phyloP scores from a whole-genome alignment of 2,329 filamentous ascomycete species.

The Aspergillus brunneoviolaceus region DNA sequence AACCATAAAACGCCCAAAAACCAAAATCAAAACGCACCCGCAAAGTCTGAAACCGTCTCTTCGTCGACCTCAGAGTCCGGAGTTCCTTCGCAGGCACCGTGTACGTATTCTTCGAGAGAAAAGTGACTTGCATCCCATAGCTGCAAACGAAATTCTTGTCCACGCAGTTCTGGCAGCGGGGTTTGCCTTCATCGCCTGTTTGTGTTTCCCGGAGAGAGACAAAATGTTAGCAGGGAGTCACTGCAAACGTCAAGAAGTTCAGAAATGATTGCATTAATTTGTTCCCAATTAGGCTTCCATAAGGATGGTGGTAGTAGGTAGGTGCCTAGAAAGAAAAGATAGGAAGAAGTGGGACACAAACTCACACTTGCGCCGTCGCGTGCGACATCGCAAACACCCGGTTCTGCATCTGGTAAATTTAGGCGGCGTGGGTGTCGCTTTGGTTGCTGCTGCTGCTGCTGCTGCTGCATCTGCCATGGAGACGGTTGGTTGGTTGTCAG shows the following conservation, averaged over 20 bases:
- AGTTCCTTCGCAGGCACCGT: conserved; percentile 33
- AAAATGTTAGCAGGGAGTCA: neutral
- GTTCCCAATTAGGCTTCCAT: neutral
- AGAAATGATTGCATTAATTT: no score
- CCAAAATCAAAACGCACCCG: conserved; percentile 12
- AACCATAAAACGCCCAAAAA: no score
- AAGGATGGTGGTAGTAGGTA: no score
- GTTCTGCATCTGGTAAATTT: conserved; percentile 35
- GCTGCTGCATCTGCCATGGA: neutral
- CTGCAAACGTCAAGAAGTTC: no score
- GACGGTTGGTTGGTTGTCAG: neutral
- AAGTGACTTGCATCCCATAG: conserved; percentile 50
- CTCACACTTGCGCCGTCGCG: conserved; percentile 52
- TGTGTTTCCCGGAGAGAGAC: neutral
- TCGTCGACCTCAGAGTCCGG: conserved; percentile 1
- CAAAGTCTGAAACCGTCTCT: conserved; percentile 21
- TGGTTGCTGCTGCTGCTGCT: neutral
- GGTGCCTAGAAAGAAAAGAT: neutral
- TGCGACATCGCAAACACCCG: conserved; percentile 52
- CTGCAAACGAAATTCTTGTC: conserved; percentile 50
- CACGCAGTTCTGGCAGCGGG: conserved; percentile 50
- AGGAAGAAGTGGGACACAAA: neutral
- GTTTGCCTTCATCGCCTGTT: conserved; percentile 53
- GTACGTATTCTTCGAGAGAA: conserved; percentile 51
- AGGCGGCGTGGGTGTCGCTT: neutral